Evolutionary conservation across 257 asterid species (phyloP).

Genomic region (Mentha longifolia): DNA sequence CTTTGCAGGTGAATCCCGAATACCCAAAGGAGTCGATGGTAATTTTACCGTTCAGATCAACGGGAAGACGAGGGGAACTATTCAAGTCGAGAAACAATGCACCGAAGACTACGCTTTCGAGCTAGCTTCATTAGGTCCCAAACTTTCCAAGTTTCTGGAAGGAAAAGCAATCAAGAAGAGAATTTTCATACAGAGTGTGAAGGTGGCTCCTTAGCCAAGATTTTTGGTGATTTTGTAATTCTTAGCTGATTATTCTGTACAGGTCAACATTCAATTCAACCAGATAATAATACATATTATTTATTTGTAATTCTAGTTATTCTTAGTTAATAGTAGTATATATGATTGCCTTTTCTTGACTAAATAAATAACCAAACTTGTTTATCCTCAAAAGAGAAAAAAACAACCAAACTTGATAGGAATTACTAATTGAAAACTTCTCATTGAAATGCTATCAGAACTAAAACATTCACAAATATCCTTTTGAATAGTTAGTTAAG

Average conservation of each 20-base stretch:
- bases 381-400: no score
- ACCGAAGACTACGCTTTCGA: constrained; percentile 78
- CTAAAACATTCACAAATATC: no score
- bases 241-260: neutral
- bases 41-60: constrained; percentile 90
- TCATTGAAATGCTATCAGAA: no score
- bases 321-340: neutral
- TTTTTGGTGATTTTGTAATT: neutral
- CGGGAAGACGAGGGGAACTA: constrained; percentile 94
- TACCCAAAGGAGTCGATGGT: constrained; percentile 73
- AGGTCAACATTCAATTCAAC: neutral
- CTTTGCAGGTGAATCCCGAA: constrained; percentile 77
- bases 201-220: constrained; percentile 39
- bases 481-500: no score
- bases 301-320: neutral
- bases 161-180: constrained; percentile 77
- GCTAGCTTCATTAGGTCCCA: constrained; percentile 73
- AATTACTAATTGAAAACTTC: no score
- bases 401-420: no score
- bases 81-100: constrained; percentile 79
- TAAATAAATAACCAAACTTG: no score
- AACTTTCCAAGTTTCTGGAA: constrained; percentile 62
- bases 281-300: neutral
- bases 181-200: constrained; percentile 52
- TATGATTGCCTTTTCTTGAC: no score